phyloP scores from a whole-genome alignment of 1,284 basidiomycete species.

The Sanghuangporus sanghuang region DNA sequence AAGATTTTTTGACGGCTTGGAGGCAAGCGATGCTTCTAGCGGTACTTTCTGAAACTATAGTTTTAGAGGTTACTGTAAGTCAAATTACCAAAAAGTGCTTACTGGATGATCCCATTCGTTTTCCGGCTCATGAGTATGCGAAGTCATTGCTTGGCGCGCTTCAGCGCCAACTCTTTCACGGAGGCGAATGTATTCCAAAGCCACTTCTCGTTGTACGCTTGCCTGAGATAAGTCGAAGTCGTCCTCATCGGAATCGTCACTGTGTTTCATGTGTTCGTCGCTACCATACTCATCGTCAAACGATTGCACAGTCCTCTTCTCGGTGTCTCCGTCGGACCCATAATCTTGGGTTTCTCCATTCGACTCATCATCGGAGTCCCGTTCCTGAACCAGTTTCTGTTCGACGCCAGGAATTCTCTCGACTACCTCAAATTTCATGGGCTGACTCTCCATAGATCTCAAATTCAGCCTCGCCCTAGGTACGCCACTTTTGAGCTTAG shows the following conservation, averaged over 20 bases:
- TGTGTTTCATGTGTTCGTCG: not conserved
- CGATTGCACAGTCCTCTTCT: conserved; percentile 34
- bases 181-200: conserved; percentile 63
- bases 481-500: conserved; percentile 39
- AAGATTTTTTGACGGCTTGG: conserved; percentile 39
- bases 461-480: conserved; percentile 32
- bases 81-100: conserved; percentile 22
- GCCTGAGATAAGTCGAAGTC: conserved; percentile 46
- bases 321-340: conserved; percentile 29
- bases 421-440: conserved; percentile 65
- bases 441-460: conserved; percentile 33
- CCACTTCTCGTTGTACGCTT: conserved; percentile 66
- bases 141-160: conserved; percentile 44
- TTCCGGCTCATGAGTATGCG: conserved; percentile 36
- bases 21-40: conserved; percentile 33
- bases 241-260: conserved; percentile 14
- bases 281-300: not conserved
- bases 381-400: conserved; percentile 20
- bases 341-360: conserved; percentile 27
- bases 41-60: conserved; percentile 33
- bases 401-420: conserved; percentile 45
- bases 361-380: conserved; percentile 31
- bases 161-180: conserved; percentile 50
- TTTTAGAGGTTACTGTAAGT: conserved; percentile 17
- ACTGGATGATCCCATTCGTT: conserved; percentile 43